phyloP scores from a whole-genome alignment of 1,284 basidiomycete genomes.

The Laetiporus sulphureus region DNA sequence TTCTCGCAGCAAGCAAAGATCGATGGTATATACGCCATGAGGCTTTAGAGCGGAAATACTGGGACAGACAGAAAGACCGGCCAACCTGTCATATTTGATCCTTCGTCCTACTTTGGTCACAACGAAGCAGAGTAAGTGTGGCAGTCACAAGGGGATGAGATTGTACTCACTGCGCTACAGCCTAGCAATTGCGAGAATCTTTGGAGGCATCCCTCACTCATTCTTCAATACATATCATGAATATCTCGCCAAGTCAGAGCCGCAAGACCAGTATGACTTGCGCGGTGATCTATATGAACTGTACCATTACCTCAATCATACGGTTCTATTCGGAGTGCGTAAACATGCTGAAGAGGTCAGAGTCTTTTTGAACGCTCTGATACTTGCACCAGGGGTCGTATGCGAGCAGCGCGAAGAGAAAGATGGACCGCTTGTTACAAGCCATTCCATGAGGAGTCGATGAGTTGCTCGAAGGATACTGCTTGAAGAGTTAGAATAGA shows the following conservation, averaged over 20 bases:
- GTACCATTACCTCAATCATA: constrained; percentile 86
- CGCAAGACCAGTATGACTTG: constrained; percentile 61
- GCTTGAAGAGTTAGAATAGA: no score
- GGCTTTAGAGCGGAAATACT: constrained; percentile 60
- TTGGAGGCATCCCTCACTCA: constrained; percentile 68
- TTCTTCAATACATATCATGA: constrained; percentile 77
- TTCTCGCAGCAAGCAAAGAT: constrained; percentile 16
- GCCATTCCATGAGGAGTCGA: constrained; percentile 17
- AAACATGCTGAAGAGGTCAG: background rate
- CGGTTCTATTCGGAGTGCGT: constrained; percentile 66
- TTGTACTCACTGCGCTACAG: constrained; percentile 28
- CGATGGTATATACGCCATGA: background rate
- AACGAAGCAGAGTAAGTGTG: constrained; percentile 76
- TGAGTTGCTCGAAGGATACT: no score
- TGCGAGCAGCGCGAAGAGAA: constrained; percentile 43
- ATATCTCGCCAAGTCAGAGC: constrained; percentile 61
- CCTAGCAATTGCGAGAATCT: constrained; percentile 78
- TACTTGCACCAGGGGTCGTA: constrained; percentile 45
- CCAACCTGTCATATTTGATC: constrained; percentile 75
- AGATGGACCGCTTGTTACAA: constrained; percentile 46
- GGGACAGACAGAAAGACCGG: constrained; percentile 50
- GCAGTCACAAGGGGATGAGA: background rate
- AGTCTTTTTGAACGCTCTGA: background rate
- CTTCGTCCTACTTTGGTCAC: constrained; percentile 79
- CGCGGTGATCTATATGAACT: constrained; percentile 75